Evolutionary conservation across 2,329 filamentous ascomycete genomes (phyloP).

Genomic region (Diaporthe batatas): DNA sequence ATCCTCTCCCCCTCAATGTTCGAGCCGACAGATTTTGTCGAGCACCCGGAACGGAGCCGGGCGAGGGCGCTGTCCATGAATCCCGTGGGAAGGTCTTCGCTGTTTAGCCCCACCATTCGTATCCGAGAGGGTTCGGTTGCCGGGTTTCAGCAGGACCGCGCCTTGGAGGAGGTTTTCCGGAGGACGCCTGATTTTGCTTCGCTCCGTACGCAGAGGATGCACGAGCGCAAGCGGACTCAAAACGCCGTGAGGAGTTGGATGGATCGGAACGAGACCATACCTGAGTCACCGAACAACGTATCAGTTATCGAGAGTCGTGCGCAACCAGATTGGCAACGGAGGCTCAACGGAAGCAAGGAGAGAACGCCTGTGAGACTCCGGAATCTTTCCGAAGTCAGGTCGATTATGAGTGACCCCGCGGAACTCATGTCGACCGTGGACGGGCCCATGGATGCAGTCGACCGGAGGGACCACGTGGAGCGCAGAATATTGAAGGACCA

Average conservation of each 20-base stretch:
- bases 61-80: slow-evolving; percentile 69
- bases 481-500: slow-evolving; percentile 72
- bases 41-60: slow-evolving; percentile 70
- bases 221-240: slow-evolving; percentile 79
- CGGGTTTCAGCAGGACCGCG: slow-evolving; percentile 90
- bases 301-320: slow-evolving; percentile 61
- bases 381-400: slow-evolving; percentile 69
- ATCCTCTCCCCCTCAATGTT: slow-evolving; percentile 82
- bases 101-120: slow-evolving; percentile 81
- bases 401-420: slow-evolving; percentile 73
- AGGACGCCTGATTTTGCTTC: slow-evolving; percentile 75
- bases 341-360: slow-evolving; percentile 67
- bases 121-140: slow-evolving; percentile 88
- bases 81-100: slow-evolving; percentile 66
- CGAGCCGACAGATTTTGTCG: slow-evolving; percentile 88
- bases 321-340: slow-evolving; percentile 62
- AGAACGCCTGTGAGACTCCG: slow-evolving; percentile 59
- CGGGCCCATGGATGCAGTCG: slow-evolving; percentile 34
- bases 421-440: slow-evolving; percentile 68
- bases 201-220: slow-evolving; percentile 69
- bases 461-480: slow-evolving; percentile 40
- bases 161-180: slow-evolving; percentile 91
- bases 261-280: slow-evolving; percentile 74
- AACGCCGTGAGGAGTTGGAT: slow-evolving; percentile 93
- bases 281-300: slow-evolving; percentile 62